Conservation (phyloP, 495 filamentous ascomycete species). For the Bacidia rubella region DNA sequence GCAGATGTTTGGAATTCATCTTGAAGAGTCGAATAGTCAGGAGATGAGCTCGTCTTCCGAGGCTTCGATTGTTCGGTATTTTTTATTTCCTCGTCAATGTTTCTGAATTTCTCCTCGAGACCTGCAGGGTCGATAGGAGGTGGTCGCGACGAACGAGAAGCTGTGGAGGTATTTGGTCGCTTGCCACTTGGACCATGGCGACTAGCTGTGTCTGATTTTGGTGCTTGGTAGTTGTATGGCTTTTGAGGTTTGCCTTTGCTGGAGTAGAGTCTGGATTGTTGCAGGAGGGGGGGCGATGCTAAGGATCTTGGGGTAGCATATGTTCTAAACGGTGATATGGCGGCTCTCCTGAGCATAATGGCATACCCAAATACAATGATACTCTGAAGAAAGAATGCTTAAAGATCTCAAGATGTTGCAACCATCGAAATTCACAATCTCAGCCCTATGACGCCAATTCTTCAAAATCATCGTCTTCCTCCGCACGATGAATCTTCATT, state of each 20-base stretch:
- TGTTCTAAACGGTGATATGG: conserved; percentile 11
- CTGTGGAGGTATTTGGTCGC: background rate
- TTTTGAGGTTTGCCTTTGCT: conserved; percentile 33
- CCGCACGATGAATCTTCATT: conserved; percentile 18
- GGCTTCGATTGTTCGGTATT: background rate
- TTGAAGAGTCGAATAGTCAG: conserved; percentile 30
- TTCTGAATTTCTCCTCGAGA: conserved; percentile 7
- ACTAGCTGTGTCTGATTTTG: conserved; percentile 12
- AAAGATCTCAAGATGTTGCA: background rate
- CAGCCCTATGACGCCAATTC: conserved; percentile 7
- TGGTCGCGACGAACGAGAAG: conserved; percentile 2
- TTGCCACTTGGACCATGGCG: conserved; percentile 5
- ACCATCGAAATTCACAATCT: background rate
- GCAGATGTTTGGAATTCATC: conserved; percentile 32
- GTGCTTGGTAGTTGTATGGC: conserved; percentile 30
- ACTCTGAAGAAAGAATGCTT: background rate
- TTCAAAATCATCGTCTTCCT: conserved; percentile 24
- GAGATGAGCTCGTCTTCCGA: conserved; percentile 10
- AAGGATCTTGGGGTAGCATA: background rate
- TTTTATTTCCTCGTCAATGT: conserved; percentile 5
- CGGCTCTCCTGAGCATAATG: conserved; percentile 17
- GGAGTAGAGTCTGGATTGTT: conserved; percentile 31
- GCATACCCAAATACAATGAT: background rate
- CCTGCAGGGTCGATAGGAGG: conserved; percentile 9
- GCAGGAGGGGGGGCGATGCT: conserved; percentile 18